phyloP scores from a whole-genome alignment of 768 basidiomycete genomes.

The Dentipellis sp. region DNA sequence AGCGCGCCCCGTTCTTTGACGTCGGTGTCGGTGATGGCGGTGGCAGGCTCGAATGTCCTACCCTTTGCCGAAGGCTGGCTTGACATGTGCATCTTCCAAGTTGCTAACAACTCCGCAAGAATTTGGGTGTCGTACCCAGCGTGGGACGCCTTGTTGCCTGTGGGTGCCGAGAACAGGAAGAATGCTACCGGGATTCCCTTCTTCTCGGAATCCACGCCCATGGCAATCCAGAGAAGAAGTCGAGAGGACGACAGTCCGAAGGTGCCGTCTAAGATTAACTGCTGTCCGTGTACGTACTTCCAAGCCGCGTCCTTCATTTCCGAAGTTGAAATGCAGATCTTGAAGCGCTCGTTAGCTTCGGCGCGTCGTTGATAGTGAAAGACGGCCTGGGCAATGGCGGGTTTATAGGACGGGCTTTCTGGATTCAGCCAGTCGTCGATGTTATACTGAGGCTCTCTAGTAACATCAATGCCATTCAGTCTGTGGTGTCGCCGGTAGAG shows the following conservation, averaged over 20 bases:
- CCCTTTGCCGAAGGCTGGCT: background rate
- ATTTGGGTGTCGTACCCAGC: slow-evolving; percentile 18
- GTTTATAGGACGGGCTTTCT: slow-evolving; percentile 10
- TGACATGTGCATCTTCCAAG: background rate
- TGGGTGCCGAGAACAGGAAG: slow-evolving; percentile 23
- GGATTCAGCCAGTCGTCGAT: slow-evolving; percentile 18
- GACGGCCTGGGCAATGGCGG: slow-evolving; percentile 9
- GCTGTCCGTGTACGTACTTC: slow-evolving; percentile 13
- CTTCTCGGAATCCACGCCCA: slow-evolving; percentile 21
- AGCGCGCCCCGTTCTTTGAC: slow-evolving; percentile 23
- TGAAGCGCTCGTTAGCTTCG: slow-evolving; percentile 16
- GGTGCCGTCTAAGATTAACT: slow-evolving; percentile 14
- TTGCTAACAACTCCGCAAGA: slow-evolving; percentile 11
- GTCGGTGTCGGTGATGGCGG: slow-evolving; percentile 25
- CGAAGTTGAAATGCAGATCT: slow-evolving; percentile 23
- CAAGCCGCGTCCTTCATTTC: slow-evolving; percentile 17
- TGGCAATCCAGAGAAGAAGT: slow-evolving; percentile 22
- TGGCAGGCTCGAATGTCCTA: slow-evolving; percentile 20
- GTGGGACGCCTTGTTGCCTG: slow-evolving; percentile 16
- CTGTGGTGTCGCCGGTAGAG: slow-evolving; percentile 18
- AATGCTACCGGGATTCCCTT: slow-evolving; percentile 22
- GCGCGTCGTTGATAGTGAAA: slow-evolving; percentile 20
- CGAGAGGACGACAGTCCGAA: slow-evolving; percentile 13
- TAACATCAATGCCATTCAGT: slow-evolving; percentile 9
- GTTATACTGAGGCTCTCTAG: slow-evolving; percentile 9